phyloP scores from a whole-genome alignment of 768 basidiomycete genomes.

The Mycena venus region DNA sequence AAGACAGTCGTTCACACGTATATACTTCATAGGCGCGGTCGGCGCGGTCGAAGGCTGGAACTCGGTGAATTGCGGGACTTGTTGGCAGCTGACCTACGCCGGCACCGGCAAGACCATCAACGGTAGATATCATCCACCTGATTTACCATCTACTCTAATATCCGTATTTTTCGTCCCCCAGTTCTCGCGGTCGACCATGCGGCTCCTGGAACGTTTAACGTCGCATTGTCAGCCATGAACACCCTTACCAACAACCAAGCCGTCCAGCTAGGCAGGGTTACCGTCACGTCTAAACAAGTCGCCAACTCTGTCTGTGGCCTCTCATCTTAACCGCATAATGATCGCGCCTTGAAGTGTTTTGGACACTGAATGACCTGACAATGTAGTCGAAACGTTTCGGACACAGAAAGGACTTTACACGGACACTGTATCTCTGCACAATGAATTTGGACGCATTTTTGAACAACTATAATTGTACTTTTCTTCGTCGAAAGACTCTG shows the following conservation, averaged over 20 bases:
- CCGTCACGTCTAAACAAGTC: constrained; percentile 59
- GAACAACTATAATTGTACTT: too few species aligned
- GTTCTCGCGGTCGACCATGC: constrained; percentile 68
- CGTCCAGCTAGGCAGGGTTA: constrained; percentile 60
- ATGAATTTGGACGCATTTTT: neutral
- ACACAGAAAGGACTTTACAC: neutral
- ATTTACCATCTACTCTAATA: too few species aligned
- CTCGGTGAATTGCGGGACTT: constrained; percentile 68
- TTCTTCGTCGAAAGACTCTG: neutral
- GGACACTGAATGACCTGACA: neutral
- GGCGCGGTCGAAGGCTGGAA: constrained; percentile 64
- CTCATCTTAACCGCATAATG: neutral
- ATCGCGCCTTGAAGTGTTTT: neutral
- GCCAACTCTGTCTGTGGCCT: constrained; percentile 64
- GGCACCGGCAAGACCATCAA: constrained; percentile 53
- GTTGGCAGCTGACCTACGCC: constrained; percentile 70
- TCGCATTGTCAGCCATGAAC: constrained; percentile 69
- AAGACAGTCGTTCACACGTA: too few species aligned
- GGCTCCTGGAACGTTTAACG: constrained; percentile 57
- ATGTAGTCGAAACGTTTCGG: neutral
- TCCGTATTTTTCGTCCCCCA: too few species aligned
- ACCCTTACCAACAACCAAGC: constrained; percentile 62
- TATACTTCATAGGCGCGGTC: constrained; percentile 72
- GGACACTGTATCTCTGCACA: neutral
- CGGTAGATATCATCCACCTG: too few species aligned